Conservation (phyloP, 306 rosid genomes). For the Trifolium repens region DNA sequence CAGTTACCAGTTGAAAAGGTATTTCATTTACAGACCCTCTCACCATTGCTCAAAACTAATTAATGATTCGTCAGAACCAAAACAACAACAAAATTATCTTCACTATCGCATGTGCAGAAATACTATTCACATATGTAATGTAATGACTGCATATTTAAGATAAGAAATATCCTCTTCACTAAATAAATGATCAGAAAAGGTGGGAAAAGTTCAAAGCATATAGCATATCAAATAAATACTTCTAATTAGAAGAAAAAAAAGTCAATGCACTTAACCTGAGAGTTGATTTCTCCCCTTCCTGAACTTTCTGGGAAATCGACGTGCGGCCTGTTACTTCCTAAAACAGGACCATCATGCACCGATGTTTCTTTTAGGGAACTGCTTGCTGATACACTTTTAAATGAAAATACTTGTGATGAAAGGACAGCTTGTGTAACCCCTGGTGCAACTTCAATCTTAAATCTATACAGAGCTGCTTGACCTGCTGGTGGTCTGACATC, state of each 20-base stretch:
- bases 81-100: constrained; percentile 16
- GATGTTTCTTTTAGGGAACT: constrained; percentile 49
- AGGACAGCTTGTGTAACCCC: constrained; percentile 65
- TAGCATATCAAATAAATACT: background rate
- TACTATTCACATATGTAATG: constrained; percentile 4
- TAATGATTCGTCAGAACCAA: constrained; percentile 15
- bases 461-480: constrained; percentile 91
- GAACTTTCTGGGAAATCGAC: constrained; percentile 60
- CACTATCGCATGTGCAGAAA: background rate
- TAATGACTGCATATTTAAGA: constrained; percentile 8
- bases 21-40: constrained; percentile 2
- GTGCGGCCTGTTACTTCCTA: constrained; percentile 37
- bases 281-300: constrained; percentile 53
- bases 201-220: constrained; percentile 19
- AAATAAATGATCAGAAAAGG: background rate
- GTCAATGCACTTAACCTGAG: constrained; percentile 65
- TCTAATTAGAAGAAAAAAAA: constrained; percentile 14
- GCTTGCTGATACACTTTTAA: constrained; percentile 72
- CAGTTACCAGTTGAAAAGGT: constrained; percentile 26
- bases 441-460: constrained; percentile 74
- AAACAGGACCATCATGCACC: constrained; percentile 48
- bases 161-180: constrained; percentile 9
- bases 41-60: background rate
- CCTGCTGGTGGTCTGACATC: constrained; percentile 91
- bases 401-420: constrained; percentile 90